These are phyloP conservation scores for Marasmius tenuissimus DNA, from an alignment of 1,284 basidiomycete species.

Conservation along the genomic window DNA sequence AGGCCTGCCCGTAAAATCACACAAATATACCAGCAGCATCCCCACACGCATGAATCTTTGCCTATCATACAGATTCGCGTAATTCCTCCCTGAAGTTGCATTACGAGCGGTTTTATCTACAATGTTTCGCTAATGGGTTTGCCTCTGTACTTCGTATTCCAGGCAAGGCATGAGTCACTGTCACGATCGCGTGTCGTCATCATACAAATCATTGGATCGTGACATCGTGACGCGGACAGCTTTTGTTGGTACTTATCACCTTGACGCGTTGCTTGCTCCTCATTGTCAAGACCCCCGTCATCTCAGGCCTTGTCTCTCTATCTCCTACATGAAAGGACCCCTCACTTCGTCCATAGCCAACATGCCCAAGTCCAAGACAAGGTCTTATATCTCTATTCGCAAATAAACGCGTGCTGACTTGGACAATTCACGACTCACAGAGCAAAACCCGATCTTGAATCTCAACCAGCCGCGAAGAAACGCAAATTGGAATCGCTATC, in stretches of 20 bases:
- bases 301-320: background rate
- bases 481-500: conserved; percentile 8
- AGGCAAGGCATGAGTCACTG: background rate
- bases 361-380: background rate
- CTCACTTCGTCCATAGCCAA: conserved; percentile 1
- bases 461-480: conserved; percentile 11
- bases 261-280: background rate
- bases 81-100: no score
- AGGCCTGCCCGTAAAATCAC: no score
- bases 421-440: background rate
- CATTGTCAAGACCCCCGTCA: background rate
- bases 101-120: no score
- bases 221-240: background rate
- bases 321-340: background rate
- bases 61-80: no score
- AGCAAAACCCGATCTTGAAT: conserved; percentile 2
- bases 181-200: background rate
- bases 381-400: background rate
- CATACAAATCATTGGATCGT: background rate
- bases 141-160: no score
- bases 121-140: no score
- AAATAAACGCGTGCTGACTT: no score
- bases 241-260: background rate
- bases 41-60: no score
- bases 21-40: no score